These are phyloP conservation scores for Cercospora citrullina DNA, from an alignment of 2,329 filamentous ascomycete species.

Conservation along the genomic window DNA sequence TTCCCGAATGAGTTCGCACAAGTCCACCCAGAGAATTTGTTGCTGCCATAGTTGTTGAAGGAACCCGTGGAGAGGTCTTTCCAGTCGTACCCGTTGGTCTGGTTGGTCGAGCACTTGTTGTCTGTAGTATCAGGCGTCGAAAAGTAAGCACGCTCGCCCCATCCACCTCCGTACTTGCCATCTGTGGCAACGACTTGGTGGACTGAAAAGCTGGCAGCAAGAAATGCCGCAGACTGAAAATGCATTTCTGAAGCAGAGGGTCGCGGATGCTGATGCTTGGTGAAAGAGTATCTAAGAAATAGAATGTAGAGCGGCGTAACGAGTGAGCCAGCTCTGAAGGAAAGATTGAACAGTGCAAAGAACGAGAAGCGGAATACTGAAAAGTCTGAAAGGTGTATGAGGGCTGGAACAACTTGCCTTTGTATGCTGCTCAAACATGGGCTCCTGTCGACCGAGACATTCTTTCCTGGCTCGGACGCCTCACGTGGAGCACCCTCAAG, in stretches of 20 bases:
- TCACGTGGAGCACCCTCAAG: slow-evolving; percentile 14
- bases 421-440: slow-evolving; percentile 32
- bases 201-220: slow-evolving; percentile 38
- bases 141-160: slow-evolving; percentile 56
- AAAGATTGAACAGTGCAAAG: slow-evolving; percentile 14
- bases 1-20: slow-evolving; percentile 64
- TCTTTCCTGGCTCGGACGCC: slow-evolving; percentile 11
- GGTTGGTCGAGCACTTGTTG: slow-evolving; percentile 73
- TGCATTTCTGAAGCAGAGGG: slow-evolving; percentile 25
- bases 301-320: slow-evolving; percentile 42
- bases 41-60: slow-evolving; percentile 68
- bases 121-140: slow-evolving; percentile 69
- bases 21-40: slow-evolving; percentile 71
- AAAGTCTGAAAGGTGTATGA: slow-evolving; percentile 25
- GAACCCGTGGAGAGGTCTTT: slow-evolving; percentile 59
- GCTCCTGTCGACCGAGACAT: slow-evolving; percentile 2
- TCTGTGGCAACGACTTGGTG: slow-evolving; percentile 50
- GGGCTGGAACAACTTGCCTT: slow-evolving; percentile 40
- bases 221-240: slow-evolving; percentile 20
- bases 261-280: slow-evolving; percentile 2
- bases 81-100: slow-evolving; percentile 73
- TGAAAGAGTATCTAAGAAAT: slow-evolving; percentile 3
- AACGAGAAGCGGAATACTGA: slow-evolving; percentile 6
- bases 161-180: slow-evolving; percentile 44
- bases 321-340: slow-evolving; percentile 48